Percentiles rank a stretch among this genome's conserved stretches.
Conservation (phyloP, 2,329 filamentous ascomycete species). For the Neospermospora avenae region DNA sequence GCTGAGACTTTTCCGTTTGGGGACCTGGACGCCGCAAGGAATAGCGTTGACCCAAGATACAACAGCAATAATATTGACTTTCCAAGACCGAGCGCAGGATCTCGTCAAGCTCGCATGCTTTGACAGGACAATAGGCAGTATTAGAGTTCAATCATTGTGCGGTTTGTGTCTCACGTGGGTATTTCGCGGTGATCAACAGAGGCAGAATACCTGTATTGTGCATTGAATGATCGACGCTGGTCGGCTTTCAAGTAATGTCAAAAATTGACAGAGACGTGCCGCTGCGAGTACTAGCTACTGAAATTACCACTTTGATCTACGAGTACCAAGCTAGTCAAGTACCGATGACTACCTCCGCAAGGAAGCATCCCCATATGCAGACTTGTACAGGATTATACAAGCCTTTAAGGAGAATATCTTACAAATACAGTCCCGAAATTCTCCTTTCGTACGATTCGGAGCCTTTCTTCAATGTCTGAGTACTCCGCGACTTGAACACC, state of each 20-base stretch:
- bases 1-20: background rate
- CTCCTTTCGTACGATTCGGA: background rate
- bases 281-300: background rate
- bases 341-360: background rate
- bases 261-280: background rate
- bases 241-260: background rate
- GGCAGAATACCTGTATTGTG: background rate
- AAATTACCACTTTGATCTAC: background rate
- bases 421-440: background rate
- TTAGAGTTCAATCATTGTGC: background rate
- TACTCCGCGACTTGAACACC: background rate
- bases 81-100: background rate
- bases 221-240: background rate
- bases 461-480: background rate
- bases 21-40: background rate
- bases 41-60: background rate
- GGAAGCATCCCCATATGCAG: background rate
- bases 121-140: background rate
- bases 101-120: background rate
- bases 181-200: no score
- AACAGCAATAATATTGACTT: background rate
- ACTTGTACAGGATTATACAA: background rate
- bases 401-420: background rate
- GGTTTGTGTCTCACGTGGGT: background rate
- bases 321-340: background rate